Evolutionary conservation across 371 early-diverging fungal species (phyloP), one percentile per base, ranked within the genome.

Genomic region (Cokeromyces recurvatus): DNA sequence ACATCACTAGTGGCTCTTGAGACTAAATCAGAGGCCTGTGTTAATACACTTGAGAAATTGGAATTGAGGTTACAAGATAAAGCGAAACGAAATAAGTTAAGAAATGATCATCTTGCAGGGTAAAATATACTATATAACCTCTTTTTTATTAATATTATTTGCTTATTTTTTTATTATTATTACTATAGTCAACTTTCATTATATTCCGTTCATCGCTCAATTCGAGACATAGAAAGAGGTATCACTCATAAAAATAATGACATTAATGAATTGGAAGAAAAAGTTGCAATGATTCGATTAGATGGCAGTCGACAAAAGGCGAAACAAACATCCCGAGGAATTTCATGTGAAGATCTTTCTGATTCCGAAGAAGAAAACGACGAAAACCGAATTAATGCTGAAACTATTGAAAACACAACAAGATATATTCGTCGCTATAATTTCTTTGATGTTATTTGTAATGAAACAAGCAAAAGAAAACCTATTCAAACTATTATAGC

Each of bases 151-250:
- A n/a, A 4, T 10, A 34, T 10, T 4, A 12, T 12, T 10, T 1
- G 31, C 24, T 29, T n/a, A n/a, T n/a, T n/a, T n/a, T n/a, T n/a
- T n/a, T n/a, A 45, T 29, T 57, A 2, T 14, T 5, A 29, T 51
- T 19, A 10, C 11, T 21, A 14, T 41, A 57, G 57, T 15, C 25
- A 29, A 36, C 53, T 56, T 17, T 55, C 61, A 4, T 48, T 61
- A 15, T 69, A 69, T 20, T 35, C 60, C 5, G 36, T 66, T 9
- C 57, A 66, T 43, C 50, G 57, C 5, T 46, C 52, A 7, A 43
- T 70, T 3, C 51, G 59, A 32, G 71, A 70, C 43, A 41, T 70
- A 11, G 64, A 66, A 38, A 45, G 32, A 23, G 60, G 56, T 8
- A 20, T 70, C 8, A 27, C 12, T 12, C 23, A 12, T 11, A 70